A percentile compares a stretch with the other conserved stretches of the same genome.
Evolutionary conservation across 163 green algal species (phyloP).

Genomic region (Coccomyxa subellipsoidea): DNA sequence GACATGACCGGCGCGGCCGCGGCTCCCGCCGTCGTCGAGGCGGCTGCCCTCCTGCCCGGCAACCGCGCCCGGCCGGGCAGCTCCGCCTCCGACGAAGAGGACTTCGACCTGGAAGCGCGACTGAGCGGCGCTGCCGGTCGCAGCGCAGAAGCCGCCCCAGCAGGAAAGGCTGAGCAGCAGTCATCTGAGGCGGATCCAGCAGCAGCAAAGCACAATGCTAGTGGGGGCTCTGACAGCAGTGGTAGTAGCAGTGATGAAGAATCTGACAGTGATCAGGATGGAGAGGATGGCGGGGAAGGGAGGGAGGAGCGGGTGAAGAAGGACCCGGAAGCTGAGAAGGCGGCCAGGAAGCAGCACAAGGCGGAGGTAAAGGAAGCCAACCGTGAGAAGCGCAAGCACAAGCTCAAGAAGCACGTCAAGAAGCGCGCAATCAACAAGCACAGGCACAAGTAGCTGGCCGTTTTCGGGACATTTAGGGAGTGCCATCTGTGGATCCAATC

Average conservation of each 20-base stretch:
- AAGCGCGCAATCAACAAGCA: constrained; percentile 57
- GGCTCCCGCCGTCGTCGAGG: constrained; percentile 23
- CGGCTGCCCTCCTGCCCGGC: constrained; percentile 12
- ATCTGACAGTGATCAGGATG: not conserved
- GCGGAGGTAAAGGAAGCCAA: constrained; percentile 83
- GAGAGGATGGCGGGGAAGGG: not conserved
- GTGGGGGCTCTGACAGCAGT: constrained; percentile 1
- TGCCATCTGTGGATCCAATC: too few relatives aligned
- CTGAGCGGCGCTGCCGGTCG: not conserved
- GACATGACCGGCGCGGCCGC: constrained; percentile 62
- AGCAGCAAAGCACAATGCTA: not conserved
- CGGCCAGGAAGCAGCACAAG: constrained; percentile 77
- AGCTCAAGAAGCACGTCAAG: constrained; percentile 89
- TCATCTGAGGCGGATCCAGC: too few relatives aligned
- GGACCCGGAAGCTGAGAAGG: constrained; percentile 24
- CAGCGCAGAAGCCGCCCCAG: not conserved
- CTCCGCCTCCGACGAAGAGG: not conserved
- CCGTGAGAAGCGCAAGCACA: constrained; percentile 77
- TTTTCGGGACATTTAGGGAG: too few relatives aligned
- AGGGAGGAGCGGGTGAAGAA: not conserved
- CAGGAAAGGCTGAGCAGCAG: too few relatives aligned
- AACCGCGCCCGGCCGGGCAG: not conserved
- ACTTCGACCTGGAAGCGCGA: not conserved
- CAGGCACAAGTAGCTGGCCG: constrained; percentile 35
- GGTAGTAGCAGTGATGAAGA: not conserved